Evolutionary conservation across 306 rosid species (phyloP).

Genomic region (Malus asiatica): DNA sequence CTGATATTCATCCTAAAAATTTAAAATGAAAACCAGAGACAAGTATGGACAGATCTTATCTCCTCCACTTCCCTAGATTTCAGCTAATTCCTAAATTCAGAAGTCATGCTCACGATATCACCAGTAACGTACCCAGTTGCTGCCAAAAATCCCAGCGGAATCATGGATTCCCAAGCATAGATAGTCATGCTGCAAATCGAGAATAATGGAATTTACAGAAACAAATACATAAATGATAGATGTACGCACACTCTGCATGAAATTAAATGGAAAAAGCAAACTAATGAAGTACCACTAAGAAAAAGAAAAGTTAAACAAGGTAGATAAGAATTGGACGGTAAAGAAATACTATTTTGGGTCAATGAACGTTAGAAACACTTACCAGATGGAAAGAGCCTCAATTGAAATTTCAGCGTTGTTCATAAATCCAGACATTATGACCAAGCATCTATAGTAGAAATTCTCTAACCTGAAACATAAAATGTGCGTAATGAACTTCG

Average conservation of each 20-base stretch:
- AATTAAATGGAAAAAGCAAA: background rate
- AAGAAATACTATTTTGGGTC: background rate
- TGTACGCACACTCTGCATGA: background rate
- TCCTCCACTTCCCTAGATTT: background rate
- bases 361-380: background rate
- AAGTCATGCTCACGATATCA: constrained; percentile 1
- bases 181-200: constrained; percentile 46
- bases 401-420: constrained; percentile 40
- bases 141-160: constrained; percentile 68
- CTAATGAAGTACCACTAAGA: background rate
- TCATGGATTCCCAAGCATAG: constrained; percentile 73
- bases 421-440: constrained; percentile 49
- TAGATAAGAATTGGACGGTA: background rate
- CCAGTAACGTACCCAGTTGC: constrained; percentile 54
- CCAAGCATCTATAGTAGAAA: constrained; percentile 47
- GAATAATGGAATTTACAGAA: background rate
- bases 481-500: constrained; percentile 8
- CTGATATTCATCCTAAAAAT: too few relatives aligned
- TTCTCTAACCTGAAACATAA: constrained; percentile 58
- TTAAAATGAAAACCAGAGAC: background rate
- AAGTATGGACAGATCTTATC: background rate
- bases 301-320: background rate
- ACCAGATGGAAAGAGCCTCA: constrained; percentile 71
- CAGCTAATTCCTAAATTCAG: background rate
- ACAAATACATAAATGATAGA: too few relatives aligned